A percentile compares a stretch with the other conserved stretches of the same genome.
phyloP scores from a whole-genome alignment of 1,139 yeast genomes.

The Diutina sp. region DNA sequence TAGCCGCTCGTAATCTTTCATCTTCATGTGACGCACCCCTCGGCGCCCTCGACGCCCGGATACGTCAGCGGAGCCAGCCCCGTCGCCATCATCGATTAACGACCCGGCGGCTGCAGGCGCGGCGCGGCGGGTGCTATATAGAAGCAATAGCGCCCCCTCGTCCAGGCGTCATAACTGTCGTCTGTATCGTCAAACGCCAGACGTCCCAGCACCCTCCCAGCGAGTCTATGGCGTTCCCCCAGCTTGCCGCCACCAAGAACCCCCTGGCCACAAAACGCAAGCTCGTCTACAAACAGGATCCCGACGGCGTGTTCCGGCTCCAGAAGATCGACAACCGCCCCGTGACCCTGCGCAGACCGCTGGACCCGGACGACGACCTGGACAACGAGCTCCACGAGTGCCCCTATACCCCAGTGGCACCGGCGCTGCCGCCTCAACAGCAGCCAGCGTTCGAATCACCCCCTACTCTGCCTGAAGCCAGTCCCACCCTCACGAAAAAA shows the following conservation, averaged over 20 bases:
- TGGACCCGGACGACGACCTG: slow-evolving; percentile 13
- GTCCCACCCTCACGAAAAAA: background rate
- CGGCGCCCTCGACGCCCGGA: background rate
- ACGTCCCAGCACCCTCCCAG: background rate
- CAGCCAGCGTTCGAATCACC: background rate
- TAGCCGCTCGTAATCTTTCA: background rate
- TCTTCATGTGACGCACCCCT: background rate
- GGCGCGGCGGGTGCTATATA: background rate
- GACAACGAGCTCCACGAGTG: slow-evolving; percentile 14
- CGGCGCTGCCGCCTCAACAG: background rate
- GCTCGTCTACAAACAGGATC: slow-evolving; percentile 26
- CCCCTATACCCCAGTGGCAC: slow-evolving; percentile 3
- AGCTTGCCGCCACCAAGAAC: background rate
- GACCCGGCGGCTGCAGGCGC: background rate
- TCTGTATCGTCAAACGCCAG: background rate
- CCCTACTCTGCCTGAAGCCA: background rate
- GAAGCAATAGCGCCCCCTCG: background rate
- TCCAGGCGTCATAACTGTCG: background rate
- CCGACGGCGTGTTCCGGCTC: slow-evolving; percentile 30
- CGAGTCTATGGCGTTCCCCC: background rate
- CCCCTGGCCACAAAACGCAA: slow-evolving; percentile 6
- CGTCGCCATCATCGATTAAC: background rate
- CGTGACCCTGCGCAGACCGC: slow-evolving; percentile 2
- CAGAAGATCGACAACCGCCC: slow-evolving; percentile 14
- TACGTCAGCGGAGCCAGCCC: background rate